A percentile compares a stretch with the other conserved stretches of the same genome.
These are phyloP conservation scores for Amanita exitialis DNA, from an alignment of 768 basidiomycete species.

Conservation along the genomic window DNA sequence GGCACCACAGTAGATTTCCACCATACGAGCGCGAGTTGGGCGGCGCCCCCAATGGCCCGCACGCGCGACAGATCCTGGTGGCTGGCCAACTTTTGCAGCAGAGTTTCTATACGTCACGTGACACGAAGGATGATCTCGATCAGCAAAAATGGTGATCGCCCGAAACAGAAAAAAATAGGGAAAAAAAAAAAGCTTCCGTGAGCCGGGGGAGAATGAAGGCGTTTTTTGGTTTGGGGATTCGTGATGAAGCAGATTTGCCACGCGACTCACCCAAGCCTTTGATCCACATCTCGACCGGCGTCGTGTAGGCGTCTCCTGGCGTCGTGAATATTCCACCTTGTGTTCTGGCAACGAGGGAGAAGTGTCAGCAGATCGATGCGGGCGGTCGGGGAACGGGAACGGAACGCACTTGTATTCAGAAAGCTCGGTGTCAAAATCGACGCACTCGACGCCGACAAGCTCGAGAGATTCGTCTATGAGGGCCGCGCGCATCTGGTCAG, in stretches of 20 bases:
- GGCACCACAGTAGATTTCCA: slow-evolving; percentile 76
- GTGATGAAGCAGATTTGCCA: background rate
- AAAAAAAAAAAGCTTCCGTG: slow-evolving; percentile 46
- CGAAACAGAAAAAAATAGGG: slow-evolving; percentile 16
- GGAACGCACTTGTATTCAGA: slow-evolving; percentile 70
- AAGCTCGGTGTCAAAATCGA: slow-evolving; percentile 77
- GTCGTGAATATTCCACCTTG: slow-evolving; percentile 83
- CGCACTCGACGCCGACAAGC: slow-evolving; percentile 70
- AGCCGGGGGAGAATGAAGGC: slow-evolving; percentile 14
- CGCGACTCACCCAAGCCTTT: slow-evolving; percentile 66
- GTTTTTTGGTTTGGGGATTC: slow-evolving; percentile 7
- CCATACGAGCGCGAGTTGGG: slow-evolving; percentile 81
- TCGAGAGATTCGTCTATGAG: slow-evolving; percentile 79
- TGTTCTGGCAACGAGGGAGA: slow-evolving; percentile 39
- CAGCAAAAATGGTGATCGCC: slow-evolving; percentile 19
- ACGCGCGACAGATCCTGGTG: slow-evolving; percentile 64
- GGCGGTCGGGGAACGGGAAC: background rate
- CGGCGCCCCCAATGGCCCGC: slow-evolving; percentile 67
- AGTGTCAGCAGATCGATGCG: slow-evolving; percentile 3
- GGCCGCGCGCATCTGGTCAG: slow-evolving; percentile 75
- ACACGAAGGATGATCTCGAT: slow-evolving; percentile 23
- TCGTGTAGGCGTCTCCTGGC: slow-evolving; percentile 79
- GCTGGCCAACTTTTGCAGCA: slow-evolving; percentile 65
- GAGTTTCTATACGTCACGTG: slow-evolving; percentile 40
- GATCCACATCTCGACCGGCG: slow-evolving; percentile 88